A percentile compares a stretch with the other conserved stretches of the same genome.
phyloP scores from a whole-genome alignment of 768 basidiomycete genomes.

The Tulasnella sp. region DNA sequence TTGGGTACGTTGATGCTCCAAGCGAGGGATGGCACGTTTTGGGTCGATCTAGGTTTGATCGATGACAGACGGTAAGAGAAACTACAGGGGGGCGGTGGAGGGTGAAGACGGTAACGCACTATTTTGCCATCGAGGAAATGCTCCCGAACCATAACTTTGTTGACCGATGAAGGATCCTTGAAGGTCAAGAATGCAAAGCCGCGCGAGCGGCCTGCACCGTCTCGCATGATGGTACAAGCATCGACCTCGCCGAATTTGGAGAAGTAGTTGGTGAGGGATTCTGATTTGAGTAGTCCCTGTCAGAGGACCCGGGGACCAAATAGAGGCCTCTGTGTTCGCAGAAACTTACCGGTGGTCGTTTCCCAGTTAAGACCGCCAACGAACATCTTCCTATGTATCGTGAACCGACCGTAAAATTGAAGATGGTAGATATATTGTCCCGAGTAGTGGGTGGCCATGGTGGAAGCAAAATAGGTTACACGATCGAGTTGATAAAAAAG shows the following conservation, averaged over 20 bases:
- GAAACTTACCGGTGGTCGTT: constrained; percentile 86
- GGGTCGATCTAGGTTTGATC: constrained; percentile 75
- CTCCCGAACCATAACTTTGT: constrained; percentile 90
- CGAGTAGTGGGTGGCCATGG: not conserved
- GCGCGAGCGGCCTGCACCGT: constrained; percentile 84
- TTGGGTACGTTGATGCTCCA: constrained; percentile 87
- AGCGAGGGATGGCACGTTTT: constrained; percentile 95
- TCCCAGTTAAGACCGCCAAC: constrained; percentile 99
- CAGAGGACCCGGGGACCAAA: not conserved
- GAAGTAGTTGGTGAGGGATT: constrained; percentile 79
- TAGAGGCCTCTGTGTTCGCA: not conserved
- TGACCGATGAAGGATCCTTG: constrained; percentile 84
- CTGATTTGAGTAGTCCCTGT: constrained; percentile 37
- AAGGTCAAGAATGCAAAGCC: constrained; percentile 99
- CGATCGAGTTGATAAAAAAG: constrained; percentile 31
- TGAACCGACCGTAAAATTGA: constrained; percentile 28
- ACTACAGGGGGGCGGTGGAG: constrained; percentile 10
- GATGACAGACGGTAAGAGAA: not conserved
- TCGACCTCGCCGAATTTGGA: constrained; percentile 94
- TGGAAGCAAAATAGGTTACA: constrained; percentile 27
- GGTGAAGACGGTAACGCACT: constrained; percentile 46
- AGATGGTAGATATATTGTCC: not conserved
- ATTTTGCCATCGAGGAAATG: constrained; percentile 96
- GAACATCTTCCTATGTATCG: constrained; percentile 87
- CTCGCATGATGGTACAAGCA: constrained; percentile 98